Evolutionary conservation across 2,329 filamentous ascomycete species (phyloP), one percentile per base, ranked within the genome.

Genomic region (Fusarium longipes): DNA sequence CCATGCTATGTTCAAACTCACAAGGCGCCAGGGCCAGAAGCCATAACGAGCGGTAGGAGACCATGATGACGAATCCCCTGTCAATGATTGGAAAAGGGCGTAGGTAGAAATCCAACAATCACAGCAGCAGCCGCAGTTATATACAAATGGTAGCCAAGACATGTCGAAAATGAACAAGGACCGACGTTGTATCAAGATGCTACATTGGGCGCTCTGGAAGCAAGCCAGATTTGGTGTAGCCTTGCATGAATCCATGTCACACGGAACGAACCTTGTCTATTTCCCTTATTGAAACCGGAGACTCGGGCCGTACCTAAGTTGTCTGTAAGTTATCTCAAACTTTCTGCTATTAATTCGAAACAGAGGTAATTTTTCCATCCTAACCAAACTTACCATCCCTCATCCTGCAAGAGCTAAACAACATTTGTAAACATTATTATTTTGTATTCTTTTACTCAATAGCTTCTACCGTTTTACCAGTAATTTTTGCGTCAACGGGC

Each of bases 391-490:
- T 8, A 29, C 8, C 3, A 6, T 24, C 35, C 35, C 35, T 15
- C 14, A 56, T 40, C 18, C 8, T 20, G 12, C 3, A 7, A 17
- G 1, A 42, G 15, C 11, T 7, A 8, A 17, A 4, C 7, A 10
- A 12, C 14, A 17, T 18, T 27, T 5, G 2, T 18, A 22, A 1
- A 42, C 3, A 7, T 35, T 2, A 2, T 4, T 18, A 2, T 10
- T 14, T 29, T 6, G 0, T 10, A 10, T 10, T 1, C 7, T 2
- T 5, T 0, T 12, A 3, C 3, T n/a, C n/a, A n/a, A n/a, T n/a
- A n/a, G n/a, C n/a, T 22, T 40, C 9, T 24, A 1, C 11, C 9
- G n/a, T 33, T n/a, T 12, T 3, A 5, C 29, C 7, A 2, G 7
- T 8, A 2, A 24, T 3, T 2, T 12, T 42, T 2, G 6, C 24